These are phyloP conservation scores for Sugiyamaella qingdaonensis DNA, from an alignment of 805 yeast genomes.

Conservation along the genomic window DNA sequence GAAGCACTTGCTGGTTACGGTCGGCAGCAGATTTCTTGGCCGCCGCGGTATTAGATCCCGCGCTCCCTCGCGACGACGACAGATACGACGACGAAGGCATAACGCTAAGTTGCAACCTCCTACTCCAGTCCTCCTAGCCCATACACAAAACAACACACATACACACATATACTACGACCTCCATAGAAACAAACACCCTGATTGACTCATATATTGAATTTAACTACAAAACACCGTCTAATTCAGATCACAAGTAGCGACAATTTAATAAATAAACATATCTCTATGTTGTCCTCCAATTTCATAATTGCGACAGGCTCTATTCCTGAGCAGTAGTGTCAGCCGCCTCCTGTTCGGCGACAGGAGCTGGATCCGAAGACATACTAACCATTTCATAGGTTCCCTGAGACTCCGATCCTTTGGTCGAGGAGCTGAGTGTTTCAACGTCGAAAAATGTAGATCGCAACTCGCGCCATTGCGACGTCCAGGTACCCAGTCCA, in stretches of 20 bases:
- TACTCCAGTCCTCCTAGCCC: too few species aligned
- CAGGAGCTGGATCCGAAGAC: not conserved
- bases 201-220: not conserved
- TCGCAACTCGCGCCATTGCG: constrained; percentile 87
- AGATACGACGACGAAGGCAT: constrained; percentile 14
- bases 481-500: constrained; percentile 79
- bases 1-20: constrained; percentile 65
- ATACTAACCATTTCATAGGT: constrained; percentile 20
- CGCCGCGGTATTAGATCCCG: constrained; percentile 8
- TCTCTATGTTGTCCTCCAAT: not conserved
- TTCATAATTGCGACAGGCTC: not conserved
- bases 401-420: not conserved
- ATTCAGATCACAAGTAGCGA: too few species aligned
- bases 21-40: constrained; percentile 35
- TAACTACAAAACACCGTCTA: not conserved
- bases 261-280: not conserved
- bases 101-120: not conserved
- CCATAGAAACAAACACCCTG: not conserved
- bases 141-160: too few species aligned
- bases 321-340: not conserved
- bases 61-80: constrained; percentile 10
- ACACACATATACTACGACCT: too few species aligned
- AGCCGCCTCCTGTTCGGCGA: not conserved
- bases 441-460: constrained; percentile 78
- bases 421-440: not conserved